phyloP scores from a whole-genome alignment of 352 stramenopile species.

The Blastocystis sp. region DNA sequence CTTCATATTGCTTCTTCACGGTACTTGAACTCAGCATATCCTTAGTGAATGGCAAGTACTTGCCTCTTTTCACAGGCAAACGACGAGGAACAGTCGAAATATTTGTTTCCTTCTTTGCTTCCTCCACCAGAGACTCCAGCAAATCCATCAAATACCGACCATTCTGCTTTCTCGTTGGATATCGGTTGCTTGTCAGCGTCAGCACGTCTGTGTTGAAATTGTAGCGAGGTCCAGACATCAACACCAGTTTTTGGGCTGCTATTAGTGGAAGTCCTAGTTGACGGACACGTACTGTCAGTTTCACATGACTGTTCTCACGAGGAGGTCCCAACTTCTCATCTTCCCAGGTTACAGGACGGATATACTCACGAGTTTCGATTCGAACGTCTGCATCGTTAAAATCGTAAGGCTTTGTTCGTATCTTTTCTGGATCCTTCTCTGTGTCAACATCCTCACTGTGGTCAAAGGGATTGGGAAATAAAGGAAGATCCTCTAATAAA shows the following conservation, averaged over 20 bases:
- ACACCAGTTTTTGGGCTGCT: slow-evolving; percentile 55
- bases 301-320: slow-evolving; percentile 25
- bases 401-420: slow-evolving; percentile 36
- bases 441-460: slow-evolving; percentile 38
- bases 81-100: neutral
- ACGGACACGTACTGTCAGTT: slow-evolving; percentile 30
- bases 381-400: slow-evolving; percentile 4
- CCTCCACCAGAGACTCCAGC: slow-evolving; percentile 56
- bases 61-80: slow-evolving; percentile 25
- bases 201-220: slow-evolving; percentile 62
- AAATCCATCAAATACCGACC: slow-evolving; percentile 52
- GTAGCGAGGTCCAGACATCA: slow-evolving; percentile 52
- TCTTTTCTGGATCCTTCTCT: slow-evolving; percentile 16
- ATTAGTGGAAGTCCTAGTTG: slow-evolving; percentile 15
- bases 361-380: neutral
- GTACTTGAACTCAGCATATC: slow-evolving; percentile 35
- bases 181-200: slow-evolving; percentile 54
- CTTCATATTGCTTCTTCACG: slow-evolving; percentile 60
- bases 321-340: slow-evolving; percentile 35
- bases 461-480: slow-evolving; percentile 49
- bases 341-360: slow-evolving; percentile 32
- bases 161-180: slow-evolving; percentile 51
- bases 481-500: slow-evolving; percentile 28
- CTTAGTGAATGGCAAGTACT: slow-evolving; percentile 39
- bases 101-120: slow-evolving; percentile 49